Evolutionary conservation across 768 basidiomycete species (phyloP).

Genomic region (Termitomyces heimii): DNA sequence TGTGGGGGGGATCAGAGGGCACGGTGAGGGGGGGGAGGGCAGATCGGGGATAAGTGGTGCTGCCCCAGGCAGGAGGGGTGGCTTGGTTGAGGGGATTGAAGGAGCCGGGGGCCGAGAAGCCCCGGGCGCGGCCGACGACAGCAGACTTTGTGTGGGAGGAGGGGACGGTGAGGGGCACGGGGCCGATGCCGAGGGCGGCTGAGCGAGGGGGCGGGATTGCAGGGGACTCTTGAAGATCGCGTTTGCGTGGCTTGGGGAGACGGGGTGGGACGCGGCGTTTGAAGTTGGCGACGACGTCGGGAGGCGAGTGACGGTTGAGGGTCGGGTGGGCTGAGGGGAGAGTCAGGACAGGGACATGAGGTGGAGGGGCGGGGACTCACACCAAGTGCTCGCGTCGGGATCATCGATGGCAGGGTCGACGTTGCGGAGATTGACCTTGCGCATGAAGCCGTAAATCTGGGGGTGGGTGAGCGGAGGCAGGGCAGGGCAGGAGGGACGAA

Average conservation of each 20-base stretch:
- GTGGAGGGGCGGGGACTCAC: conserved; percentile 43
- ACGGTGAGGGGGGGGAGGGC: conserved; percentile 80
- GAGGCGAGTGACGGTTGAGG: conserved; percentile 83
- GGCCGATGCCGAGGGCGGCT: conserved; percentile 57
- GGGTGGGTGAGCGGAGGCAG: conserved; percentile 12
- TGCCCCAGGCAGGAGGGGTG: conserved; percentile 48
- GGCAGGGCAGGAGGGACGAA: conserved; percentile 29
- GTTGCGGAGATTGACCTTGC: conserved; percentile 93
- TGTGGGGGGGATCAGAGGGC: conserved; percentile 64
- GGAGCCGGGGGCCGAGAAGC: conserved; percentile 80
- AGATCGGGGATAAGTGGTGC: conserved; percentile 50
- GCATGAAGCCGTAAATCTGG: conserved; percentile 98
- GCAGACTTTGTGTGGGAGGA: conserved; percentile 39
- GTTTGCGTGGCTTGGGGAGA: conserved; percentile 81
- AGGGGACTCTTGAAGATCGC: conserved; percentile 66
- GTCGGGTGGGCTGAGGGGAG: conserved; percentile 74
- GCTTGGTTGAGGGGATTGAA: conserved; percentile 67
- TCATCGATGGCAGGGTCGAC: conserved; percentile 94
- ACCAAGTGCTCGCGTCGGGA: conserved; percentile 96
- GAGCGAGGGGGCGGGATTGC: conserved; percentile 70
- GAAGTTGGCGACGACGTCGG: conserved; percentile 89
- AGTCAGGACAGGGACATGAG: conserved; percentile 4
- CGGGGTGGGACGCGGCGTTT: conserved; percentile 94
- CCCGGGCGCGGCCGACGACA: conserved; percentile 58
- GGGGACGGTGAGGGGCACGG: conserved; percentile 61